A percentile compares a stretch with the other conserved stretches of the same genome.
phyloP scores from a whole-genome alignment of 306 rosid genomes.

The Cyclanthera cordifolia region DNA sequence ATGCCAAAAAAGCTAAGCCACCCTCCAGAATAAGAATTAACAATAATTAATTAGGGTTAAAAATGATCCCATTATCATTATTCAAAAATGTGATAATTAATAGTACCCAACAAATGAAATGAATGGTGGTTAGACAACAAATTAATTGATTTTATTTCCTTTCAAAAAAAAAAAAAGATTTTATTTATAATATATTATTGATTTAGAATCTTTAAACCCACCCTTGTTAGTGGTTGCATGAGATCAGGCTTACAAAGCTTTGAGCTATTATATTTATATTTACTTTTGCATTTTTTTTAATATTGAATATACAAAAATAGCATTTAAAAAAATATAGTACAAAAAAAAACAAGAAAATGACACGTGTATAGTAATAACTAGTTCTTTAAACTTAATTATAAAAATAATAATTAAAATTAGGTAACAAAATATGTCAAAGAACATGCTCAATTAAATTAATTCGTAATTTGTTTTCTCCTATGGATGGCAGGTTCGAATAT shows the following conservation, averaged over 20 bases:
- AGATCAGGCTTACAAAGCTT: background rate
- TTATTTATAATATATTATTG: background rate
- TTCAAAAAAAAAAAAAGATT: too few relatives aligned
- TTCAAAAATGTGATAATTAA: background rate
- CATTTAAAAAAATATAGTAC: background rate
- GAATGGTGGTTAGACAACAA: background rate
- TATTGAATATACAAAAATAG: background rate
- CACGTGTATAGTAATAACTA: background rate
- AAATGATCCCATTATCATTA: background rate
- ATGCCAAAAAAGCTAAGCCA: conserved; percentile 5
- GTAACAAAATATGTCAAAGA: background rate
- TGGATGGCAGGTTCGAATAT: background rate
- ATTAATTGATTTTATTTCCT: conserved; percentile 1
- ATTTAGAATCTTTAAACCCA: conserved; percentile 8
- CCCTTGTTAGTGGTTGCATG: background rate
- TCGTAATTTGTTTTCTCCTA: too few relatives aligned
- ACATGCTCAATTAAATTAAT: too few relatives aligned
- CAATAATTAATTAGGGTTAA: background rate
- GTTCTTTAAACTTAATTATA: background rate
- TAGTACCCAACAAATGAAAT: conserved; percentile 1
- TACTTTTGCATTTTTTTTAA: background rate
- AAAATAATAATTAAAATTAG: background rate
- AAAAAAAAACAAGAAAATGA: background rate
- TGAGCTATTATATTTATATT: background rate
- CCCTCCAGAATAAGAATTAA: conserved; percentile 5